These are phyloP conservation scores for Thymus quinquecostatus DNA, from an alignment of 257 asterid genomes.

Conservation along the genomic window DNA sequence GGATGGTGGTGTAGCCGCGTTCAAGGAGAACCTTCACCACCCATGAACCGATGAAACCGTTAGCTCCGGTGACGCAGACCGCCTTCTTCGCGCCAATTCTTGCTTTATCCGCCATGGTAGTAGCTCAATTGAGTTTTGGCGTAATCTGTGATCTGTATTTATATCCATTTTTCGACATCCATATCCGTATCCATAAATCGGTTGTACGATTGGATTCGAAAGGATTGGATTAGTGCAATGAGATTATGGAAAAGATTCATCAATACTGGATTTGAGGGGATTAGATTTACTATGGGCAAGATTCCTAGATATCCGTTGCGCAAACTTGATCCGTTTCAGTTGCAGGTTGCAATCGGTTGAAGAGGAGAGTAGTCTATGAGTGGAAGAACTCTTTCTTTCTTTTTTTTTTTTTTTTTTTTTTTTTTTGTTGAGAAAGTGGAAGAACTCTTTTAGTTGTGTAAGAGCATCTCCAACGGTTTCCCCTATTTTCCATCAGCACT, in stretches of 20 bases:
- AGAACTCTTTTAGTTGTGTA: no score
- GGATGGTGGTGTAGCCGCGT: conserved; percentile 79
- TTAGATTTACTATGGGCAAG: no score
- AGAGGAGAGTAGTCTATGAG: not conserved
- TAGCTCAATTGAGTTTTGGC: not conserved
- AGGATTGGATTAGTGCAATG: not conserved
- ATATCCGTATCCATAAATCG: no score
- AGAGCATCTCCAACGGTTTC: no score
- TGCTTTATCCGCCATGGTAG: conserved; percentile 26
- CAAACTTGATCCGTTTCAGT: not conserved
- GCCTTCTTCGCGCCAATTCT: conserved; percentile 39
- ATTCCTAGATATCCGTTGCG: not conserved
- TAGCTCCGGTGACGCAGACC: conserved; percentile 93
- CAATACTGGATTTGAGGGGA: no score
- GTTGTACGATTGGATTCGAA: not conserved
- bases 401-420: no score
- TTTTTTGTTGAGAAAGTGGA: no score
- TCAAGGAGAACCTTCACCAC: conserved; percentile 65
- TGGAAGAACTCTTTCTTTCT: no score
- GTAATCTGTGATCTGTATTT: not conserved
- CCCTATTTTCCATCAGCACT: no score
- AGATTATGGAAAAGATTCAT: not conserved
- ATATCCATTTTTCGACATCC: not conserved
- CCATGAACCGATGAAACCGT: conserved; percentile 95
- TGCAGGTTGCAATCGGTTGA: not conserved